Percentiles rank a stretch among this genome's conserved stretches.
phyloP scores from a whole-genome alignment of 768 basidiomycete species.

The Suillus clintonianus region DNA sequence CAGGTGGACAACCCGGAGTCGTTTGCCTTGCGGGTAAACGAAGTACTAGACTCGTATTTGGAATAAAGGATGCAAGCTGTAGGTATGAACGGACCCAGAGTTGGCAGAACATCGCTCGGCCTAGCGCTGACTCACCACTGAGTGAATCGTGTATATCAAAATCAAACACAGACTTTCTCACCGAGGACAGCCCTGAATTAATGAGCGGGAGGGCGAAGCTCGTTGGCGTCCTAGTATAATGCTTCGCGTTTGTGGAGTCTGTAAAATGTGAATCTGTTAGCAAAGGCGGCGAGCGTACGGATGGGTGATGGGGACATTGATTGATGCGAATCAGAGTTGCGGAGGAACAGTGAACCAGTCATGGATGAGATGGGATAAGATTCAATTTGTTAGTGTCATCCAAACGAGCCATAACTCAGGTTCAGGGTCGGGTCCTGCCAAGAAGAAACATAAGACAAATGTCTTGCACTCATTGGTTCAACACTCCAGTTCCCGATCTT shows the following conservation, averaged over 20 bases:
- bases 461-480: too few species aligned
- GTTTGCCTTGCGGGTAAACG: neutral
- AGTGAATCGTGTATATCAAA: neutral
- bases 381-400: constrained; percentile 4
- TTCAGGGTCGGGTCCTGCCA: too few species aligned
- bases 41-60: neutral
- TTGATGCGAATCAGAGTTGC: too few species aligned
- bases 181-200: neutral
- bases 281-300: neutral
- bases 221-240: neutral
- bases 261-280: neutral
- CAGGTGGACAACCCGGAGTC: too few species aligned
- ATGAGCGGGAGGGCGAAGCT: neutral
- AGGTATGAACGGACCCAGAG: neutral
- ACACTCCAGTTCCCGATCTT: too few species aligned
- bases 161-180: neutral
- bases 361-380: too few species aligned
- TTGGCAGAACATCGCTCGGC: neutral
- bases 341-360: too few species aligned
- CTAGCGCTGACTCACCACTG: neutral
- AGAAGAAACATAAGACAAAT: too few species aligned
- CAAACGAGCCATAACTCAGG: too few species aligned
- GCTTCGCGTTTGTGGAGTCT: neutral
- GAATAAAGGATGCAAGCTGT: neutral
- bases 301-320: neutral